Conservation (phyloP, 1,284 basidiomycete species). For the Athelia psychrophila region DNA sequence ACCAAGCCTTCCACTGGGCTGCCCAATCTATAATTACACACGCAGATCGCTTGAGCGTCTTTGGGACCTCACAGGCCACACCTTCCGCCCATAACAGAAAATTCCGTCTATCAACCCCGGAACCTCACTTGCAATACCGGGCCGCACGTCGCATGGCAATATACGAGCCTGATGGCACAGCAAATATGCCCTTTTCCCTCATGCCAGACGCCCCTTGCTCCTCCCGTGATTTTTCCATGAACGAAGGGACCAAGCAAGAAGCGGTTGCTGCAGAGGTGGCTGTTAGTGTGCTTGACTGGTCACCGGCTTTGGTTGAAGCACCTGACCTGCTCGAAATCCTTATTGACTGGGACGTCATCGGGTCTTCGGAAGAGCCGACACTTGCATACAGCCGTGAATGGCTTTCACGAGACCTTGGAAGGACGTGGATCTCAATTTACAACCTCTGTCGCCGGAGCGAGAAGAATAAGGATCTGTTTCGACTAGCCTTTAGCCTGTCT, state of each 20-base stretch:
- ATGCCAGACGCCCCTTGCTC: neutral
- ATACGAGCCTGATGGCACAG: neutral
- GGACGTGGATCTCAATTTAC: constrained; percentile 30
- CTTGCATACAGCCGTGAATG: neutral
- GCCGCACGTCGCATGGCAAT: neutral
- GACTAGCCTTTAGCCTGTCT: constrained; percentile 29
- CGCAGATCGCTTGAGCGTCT: constrained; percentile 13
- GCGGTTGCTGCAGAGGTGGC: neutral
- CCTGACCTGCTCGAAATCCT: neutral
- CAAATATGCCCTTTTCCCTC: constrained; percentile 7
- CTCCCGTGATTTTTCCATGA: neutral
- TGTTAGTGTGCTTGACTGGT: neutral
- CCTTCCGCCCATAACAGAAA: neutral
- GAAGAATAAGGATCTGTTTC: constrained; percentile 14
- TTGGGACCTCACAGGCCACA: constrained; percentile 6
- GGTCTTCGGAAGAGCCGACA: too few species aligned
- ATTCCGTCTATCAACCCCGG: too few species aligned
- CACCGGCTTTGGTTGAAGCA: neutral
- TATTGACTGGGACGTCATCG: neutral
- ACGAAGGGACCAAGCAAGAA: neutral
- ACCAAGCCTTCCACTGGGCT: constrained; percentile 16
- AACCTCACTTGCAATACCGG: constrained; percentile 13
- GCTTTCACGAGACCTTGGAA: constrained; percentile 6
- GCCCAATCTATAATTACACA: constrained; percentile 15
- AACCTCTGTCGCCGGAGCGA: constrained; percentile 17